Evolutionary conservation across 1,284 basidiomycete species (phyloP), one percentile per base, ranked within the genome.

Genomic region (Uromyces viciae-fabae): DNA sequence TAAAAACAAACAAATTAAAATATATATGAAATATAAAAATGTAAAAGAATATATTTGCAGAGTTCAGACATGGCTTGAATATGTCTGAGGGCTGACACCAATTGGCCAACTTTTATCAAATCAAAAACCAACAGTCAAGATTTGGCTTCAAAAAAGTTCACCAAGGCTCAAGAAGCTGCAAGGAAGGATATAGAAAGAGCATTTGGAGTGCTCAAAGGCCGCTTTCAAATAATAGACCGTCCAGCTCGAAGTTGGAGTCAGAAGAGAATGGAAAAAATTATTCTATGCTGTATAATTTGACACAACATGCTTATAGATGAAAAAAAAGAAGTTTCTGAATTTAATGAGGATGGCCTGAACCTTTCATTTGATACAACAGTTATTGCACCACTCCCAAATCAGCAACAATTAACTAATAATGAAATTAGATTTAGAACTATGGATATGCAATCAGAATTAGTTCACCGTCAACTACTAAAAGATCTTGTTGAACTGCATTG

Each of bases 251-350:
- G 19, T 22, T 69, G 22, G 22, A 69, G 8, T 69, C 3, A 1
- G 3, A 1, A 4, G 4, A 66, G 38, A 25, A 40, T 66, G 64
- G 22, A 46, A 11, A 49, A 49, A 2, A 69, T 49, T 11, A 69
- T 69, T 5, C 22, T 46, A 28, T 46, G 42, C 15, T 69, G 66
- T 69, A 40, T 69, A 3, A 69, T 69, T 42, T 15, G 43, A 31
- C 64, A 49, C 25, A 69, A 69, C n/a, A 69, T 69, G 66, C 22
- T 69, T 0, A 69, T 69, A 31, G 66, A 69, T 42, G 64, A 66
- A n/a, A 8, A 43, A 1, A 28, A n/a, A 7, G n/a, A n/a, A n/a
- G n/a, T n/a, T n/a, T n/a, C n/a, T n/a, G n/a, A n/a, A n/a, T n/a
- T n/a, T n/a, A n/a, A n/a, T n/a, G n/a, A n/a, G n/a, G n/a, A n/a